Conservation (phyloP, 441 rosid species). For the Pelargonium australe region DNA sequence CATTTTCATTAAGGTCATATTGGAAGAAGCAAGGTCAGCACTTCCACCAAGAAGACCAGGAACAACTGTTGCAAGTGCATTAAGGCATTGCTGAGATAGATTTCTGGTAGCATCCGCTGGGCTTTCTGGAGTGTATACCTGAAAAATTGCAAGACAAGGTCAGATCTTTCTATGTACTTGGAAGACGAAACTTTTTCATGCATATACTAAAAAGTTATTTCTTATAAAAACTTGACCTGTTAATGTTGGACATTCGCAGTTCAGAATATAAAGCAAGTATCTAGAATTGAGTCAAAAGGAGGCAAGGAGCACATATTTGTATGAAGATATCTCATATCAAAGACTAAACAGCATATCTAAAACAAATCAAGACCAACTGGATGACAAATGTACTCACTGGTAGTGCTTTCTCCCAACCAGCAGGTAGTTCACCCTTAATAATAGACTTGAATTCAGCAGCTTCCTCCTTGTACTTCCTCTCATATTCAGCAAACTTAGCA, state of each 20-base stretch:
- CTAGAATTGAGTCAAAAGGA: background rate
- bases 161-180: too few relatives aligned
- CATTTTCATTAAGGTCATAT: constrained; percentile 80
- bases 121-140: constrained; percentile 68
- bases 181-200: background rate
- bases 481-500: constrained; percentile 75
- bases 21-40: constrained; percentile 92
- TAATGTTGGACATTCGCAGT: background rate
- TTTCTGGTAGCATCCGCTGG: constrained; percentile 84
- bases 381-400: constrained; percentile 63
- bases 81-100: constrained; percentile 68
- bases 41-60: constrained; percentile 90
- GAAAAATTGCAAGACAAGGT: constrained; percentile 22
- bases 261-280: background rate
- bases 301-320: background rate
- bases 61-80: constrained; percentile 61
- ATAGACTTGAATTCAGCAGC: constrained; percentile 89
- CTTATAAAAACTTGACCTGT: background rate
- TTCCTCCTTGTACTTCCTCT: constrained; percentile 86
- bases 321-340: background rate
- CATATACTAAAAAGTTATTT: background rate
- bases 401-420: constrained; percentile 97
- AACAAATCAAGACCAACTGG: background rate
- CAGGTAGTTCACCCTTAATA: constrained; percentile 69
- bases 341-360: background rate